Percentiles rank a stretch among this genome's conserved stretches.
Evolutionary conservation across 2,329 filamentous ascomycete genomes (phyloP).

Genomic region (Thermomyces lanuginosus): DNA sequence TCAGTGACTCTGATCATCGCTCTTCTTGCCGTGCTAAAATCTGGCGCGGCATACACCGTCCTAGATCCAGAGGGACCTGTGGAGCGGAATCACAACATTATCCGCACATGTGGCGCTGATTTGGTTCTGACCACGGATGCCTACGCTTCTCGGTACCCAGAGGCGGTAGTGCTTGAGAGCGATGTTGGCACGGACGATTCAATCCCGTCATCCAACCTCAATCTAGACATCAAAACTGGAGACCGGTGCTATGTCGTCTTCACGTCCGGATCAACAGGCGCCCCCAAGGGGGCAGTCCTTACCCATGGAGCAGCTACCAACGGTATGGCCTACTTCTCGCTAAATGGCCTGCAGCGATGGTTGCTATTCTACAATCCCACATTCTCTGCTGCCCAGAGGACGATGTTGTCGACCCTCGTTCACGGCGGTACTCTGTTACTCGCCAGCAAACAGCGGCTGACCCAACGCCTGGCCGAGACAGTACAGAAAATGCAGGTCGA

Average conservation of each 20-base stretch:
- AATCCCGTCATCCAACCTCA: too few species aligned
- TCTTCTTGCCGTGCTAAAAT: background rate
- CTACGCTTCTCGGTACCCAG: too few species aligned
- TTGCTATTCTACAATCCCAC: conserved; percentile 31
- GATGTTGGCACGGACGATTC: too few species aligned
- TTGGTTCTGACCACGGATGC: conserved; percentile 23
- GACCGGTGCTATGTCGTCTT: conserved; percentile 1
- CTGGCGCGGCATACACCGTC: background rate
- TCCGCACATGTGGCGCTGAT: conserved; percentile 19
- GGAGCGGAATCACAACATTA: conserved; percentile 18
- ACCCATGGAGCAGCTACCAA: conserved; percentile 9
- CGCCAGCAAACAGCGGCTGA: conserved; percentile 36
- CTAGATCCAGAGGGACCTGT: conserved; percentile 6
- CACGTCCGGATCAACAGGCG: conserved; percentile 3
- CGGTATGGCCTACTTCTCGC: too few species aligned
- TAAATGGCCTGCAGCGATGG: too few species aligned
- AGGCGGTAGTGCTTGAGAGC: too few species aligned
- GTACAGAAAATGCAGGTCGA: conserved; percentile 37
- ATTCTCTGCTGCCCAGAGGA: conserved; percentile 21
- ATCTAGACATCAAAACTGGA: too few species aligned
- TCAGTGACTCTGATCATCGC: background rate
- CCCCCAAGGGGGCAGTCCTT: background rate
- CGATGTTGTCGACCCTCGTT: conserved; percentile 39
- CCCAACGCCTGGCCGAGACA: conserved; percentile 30
- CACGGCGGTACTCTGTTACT: conserved; percentile 45